Conservation (phyloP, 257 asterid genomes). For the Buddleja alternifolia region DNA sequence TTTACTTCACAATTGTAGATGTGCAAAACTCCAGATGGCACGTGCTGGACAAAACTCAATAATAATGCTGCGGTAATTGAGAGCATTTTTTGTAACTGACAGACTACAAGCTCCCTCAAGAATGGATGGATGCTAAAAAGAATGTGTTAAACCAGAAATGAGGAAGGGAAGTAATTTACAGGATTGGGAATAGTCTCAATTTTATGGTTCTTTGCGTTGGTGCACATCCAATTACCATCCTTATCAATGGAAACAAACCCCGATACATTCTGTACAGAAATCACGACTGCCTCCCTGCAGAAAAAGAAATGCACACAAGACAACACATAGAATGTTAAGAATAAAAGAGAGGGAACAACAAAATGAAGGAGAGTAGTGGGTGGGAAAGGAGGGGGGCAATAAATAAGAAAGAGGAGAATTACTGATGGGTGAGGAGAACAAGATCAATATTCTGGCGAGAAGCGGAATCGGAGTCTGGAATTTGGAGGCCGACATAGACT, state of each 20-base stretch:
- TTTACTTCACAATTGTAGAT: background rate
- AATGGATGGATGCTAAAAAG: no score
- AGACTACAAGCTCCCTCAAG: no score
- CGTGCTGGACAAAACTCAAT: background rate
- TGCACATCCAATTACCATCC: constrained; percentile 80
- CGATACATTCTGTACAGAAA: constrained; percentile 63
- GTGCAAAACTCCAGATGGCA: background rate
- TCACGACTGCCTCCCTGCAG: constrained; percentile 73
- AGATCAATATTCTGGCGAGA: constrained; percentile 71
- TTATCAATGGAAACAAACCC: constrained; percentile 65
- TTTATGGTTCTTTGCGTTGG: constrained; percentile 51
- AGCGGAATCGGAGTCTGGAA: constrained; percentile 81
- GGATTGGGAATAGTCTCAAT: constrained; percentile 63
- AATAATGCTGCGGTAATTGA: background rate
- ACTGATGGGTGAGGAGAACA: constrained; percentile 63
- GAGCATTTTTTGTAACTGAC: no score
- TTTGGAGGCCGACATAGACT: constrained; percentile 70
- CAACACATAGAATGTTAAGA: background rate
- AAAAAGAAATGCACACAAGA: constrained; percentile 3
- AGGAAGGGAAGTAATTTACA: constrained; percentile 44
- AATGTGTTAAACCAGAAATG: no score
- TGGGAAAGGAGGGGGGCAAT: background rate
- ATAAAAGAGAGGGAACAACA: background rate
- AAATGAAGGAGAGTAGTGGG: background rate
- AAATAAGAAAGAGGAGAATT: constrained; percentile 67